A percentile compares a stretch with the other conserved stretches of the same genome.
Conservation (phyloP, 2,329 filamentous ascomycete genomes). For the Diaporthe amygdali region DNA sequence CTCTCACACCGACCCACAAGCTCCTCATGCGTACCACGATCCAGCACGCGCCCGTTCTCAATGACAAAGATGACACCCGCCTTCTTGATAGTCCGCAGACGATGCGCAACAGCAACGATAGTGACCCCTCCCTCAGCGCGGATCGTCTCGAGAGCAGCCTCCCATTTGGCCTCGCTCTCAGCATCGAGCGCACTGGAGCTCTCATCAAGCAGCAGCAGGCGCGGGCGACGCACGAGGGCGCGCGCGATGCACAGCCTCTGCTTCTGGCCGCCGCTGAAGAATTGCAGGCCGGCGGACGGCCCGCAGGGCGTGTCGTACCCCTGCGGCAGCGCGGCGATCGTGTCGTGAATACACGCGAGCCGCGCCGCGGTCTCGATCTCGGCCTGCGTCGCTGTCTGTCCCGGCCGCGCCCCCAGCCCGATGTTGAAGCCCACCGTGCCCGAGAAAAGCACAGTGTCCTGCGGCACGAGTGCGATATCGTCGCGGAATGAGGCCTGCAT, state of each 20-base stretch:
- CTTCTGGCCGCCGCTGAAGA: constrained; percentile 77
- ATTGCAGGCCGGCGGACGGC: constrained; percentile 68
- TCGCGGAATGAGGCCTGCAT: constrained; percentile 47
- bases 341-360: constrained; percentile 74
- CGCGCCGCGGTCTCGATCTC: constrained; percentile 72
- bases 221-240: constrained; percentile 73
- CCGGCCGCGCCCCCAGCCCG: constrained; percentile 58
- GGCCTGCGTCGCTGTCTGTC: constrained; percentile 57
- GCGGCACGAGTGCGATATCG: constrained; percentile 60
- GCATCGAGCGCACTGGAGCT: constrained; percentile 80
- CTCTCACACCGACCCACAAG: constrained; percentile 40
- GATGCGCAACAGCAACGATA: constrained; percentile 58
- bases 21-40: constrained; percentile 47
- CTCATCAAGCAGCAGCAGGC: constrained; percentile 80
- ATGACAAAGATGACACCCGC: constrained; percentile 59
- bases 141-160: constrained; percentile 66
- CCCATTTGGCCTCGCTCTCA: constrained; percentile 69
- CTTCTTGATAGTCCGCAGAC: constrained; percentile 41
- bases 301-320: constrained; percentile 72
- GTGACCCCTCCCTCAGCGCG: constrained; percentile 52
- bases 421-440: constrained; percentile 63
- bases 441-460: constrained; percentile 63
- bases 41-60: constrained; percentile 57
- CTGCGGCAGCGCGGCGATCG: constrained; percentile 64
- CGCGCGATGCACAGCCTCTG: constrained; percentile 81